Conservation (phyloP, 805 yeast species). For the Wickerhamiella allomyrinae region DNA sequence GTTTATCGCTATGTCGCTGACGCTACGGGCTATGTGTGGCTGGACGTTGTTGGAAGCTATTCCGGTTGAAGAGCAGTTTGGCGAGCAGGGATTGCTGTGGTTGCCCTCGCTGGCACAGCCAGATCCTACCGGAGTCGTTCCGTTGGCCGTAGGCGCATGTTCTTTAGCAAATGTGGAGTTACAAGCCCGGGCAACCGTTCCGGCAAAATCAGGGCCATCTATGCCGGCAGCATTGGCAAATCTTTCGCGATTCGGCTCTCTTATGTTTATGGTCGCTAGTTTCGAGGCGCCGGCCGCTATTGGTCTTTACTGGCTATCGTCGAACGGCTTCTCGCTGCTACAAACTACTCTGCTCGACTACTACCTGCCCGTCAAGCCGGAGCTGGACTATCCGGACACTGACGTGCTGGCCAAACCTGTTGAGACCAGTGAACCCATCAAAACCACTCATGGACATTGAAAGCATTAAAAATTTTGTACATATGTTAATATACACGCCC, state of each 20-base stretch:
- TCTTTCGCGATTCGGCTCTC: constrained; percentile 57
- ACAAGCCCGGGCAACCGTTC: constrained; percentile 45
- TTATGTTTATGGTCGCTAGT: constrained; percentile 69
- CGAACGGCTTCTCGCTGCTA: constrained; percentile 58
- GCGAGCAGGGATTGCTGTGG: constrained; percentile 47
- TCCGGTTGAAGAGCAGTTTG: constrained; percentile 23
- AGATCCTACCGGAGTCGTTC: constrained; percentile 52
- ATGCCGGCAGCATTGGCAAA: constrained; percentile 36
- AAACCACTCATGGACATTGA: too few species aligned
- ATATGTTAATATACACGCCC: too few species aligned
- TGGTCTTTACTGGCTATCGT: constrained; percentile 79
- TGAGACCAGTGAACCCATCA: too few species aligned
- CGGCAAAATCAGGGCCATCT: constrained; percentile 19
- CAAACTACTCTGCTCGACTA: constrained; percentile 65
- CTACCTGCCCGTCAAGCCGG: constrained; percentile 42
- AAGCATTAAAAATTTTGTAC: too few species aligned
- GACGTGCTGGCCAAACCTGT: not conserved
- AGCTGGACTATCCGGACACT: constrained; percentile 25
- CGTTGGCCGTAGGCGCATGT: constrained; percentile 54
- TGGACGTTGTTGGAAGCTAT: constrained; percentile 22
- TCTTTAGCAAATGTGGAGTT: constrained; percentile 73
- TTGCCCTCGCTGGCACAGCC: constrained; percentile 41
- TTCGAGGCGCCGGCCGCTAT: constrained; percentile 78
- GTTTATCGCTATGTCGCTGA: constrained; percentile 67
- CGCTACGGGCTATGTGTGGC: constrained; percentile 65